These are phyloP conservation scores for Sarocladium kiliense DNA, from an alignment of 2,329 filamentous ascomycete genomes.

Conservation along the genomic window DNA sequence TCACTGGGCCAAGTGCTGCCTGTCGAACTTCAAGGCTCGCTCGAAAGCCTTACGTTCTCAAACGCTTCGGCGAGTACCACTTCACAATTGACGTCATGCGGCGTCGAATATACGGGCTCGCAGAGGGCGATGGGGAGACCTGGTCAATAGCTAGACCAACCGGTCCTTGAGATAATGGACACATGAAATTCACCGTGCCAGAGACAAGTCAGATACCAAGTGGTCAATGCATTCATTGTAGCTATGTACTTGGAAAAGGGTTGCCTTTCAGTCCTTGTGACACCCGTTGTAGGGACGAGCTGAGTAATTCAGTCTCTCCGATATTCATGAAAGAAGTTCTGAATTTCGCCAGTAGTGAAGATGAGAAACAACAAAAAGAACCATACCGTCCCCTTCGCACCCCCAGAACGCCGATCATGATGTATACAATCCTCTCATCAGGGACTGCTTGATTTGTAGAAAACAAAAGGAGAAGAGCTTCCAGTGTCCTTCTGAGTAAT, in stretches of 20 bases:
- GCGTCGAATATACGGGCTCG: no score
- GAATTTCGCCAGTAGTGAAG: not conserved
- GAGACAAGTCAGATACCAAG: slow-evolving; percentile 3
- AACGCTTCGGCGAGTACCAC: no score
- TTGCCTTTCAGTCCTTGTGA: not conserved
- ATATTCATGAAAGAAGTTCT: not conserved
- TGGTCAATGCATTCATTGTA: not conserved
- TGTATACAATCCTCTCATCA: not conserved
- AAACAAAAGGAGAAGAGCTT: not conserved
- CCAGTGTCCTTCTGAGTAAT: not conserved
- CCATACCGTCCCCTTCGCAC: not conserved
- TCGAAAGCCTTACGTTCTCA: no score
- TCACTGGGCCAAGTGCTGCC: no score
- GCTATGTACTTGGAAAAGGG: not conserved
- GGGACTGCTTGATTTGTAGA: not conserved
- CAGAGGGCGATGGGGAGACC: no score
- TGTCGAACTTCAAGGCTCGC: no score
- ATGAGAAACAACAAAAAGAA: not conserved
- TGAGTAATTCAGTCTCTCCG: not conserved
- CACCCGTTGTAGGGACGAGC: not conserved
- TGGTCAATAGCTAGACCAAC: no score
- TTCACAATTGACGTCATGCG: no score
- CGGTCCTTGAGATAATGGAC: no score
- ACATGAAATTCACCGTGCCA: no score
- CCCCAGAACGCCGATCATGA: slow-evolving; percentile 7